phyloP scores from a whole-genome alignment of 805 yeast genomes.

The Zygoascus tannicola region DNA sequence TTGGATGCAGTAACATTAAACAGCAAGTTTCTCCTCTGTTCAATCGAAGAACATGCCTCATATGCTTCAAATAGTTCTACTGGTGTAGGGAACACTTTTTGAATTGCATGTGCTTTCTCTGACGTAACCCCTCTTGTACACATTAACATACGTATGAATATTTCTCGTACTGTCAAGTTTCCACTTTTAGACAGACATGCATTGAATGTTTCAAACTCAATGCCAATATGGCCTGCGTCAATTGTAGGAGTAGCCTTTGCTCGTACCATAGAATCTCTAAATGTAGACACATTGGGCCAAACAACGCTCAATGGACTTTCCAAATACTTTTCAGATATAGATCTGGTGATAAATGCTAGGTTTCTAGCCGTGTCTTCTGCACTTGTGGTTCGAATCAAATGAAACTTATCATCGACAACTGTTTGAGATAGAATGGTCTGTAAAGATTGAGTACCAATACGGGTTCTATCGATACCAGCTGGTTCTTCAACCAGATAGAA shows the following conservation, averaged over 20 bases:
- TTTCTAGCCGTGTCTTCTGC: constrained; percentile 67
- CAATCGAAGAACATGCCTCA: constrained; percentile 17
- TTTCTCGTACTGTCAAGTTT: constrained; percentile 62
- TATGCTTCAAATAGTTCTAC: constrained; percentile 44
- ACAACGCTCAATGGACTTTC: constrained; percentile 29
- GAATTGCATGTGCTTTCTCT: constrained; percentile 78
- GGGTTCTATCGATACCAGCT: constrained; percentile 31
- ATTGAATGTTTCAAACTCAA: constrained; percentile 47
- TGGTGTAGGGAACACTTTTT: constrained; percentile 64
- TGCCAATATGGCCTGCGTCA: constrained; percentile 28
- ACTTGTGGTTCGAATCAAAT: constrained; percentile 55
- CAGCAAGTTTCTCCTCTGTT: constrained; percentile 30
- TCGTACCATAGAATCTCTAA: constrained; percentile 35
- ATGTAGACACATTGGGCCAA: constrained; percentile 45
- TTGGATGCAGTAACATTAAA: constrained; percentile 31
- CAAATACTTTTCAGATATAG: constrained; percentile 34
- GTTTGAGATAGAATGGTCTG: constrained; percentile 69
- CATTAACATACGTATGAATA: constrained; percentile 69
- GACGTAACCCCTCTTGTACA: constrained; percentile 70
- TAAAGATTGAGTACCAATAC: constrained; percentile 35
- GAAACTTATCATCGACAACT: constrained; percentile 56
- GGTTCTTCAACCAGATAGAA: constrained; percentile 77
- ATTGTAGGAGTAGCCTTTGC: constrained; percentile 11
- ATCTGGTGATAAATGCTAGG: constrained; percentile 40
- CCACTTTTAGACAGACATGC: constrained; percentile 60